Evolutionary conservation across 2,329 filamentous ascomycete species (phyloP).

Genomic region (Aspergillus arachidicola): DNA sequence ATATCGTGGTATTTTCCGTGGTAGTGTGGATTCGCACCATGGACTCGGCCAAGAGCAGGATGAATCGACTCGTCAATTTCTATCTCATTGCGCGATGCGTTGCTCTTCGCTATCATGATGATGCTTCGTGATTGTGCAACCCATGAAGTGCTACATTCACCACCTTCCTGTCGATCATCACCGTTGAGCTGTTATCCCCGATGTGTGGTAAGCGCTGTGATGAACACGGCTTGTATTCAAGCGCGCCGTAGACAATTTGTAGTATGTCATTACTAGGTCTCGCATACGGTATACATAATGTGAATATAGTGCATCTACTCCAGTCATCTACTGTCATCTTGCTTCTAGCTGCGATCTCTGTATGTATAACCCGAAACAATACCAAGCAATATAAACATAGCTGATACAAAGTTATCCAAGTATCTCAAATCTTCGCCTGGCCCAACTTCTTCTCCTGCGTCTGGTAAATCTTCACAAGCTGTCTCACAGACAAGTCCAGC

Average conservation of each 20-base stretch:
- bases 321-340: neutral
- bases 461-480: slow-evolving; percentile 69
- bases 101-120: neutral
- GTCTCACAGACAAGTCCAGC: slow-evolving; percentile 68
- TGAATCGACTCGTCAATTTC: neutral
- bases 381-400: neutral
- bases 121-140: neutral
- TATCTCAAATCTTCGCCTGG: slow-evolving; percentile 31
- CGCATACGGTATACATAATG: neutral
- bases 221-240: neutral
- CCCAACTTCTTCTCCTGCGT: slow-evolving; percentile 36
- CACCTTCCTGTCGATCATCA: neutral
- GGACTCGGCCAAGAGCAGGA: neutral
- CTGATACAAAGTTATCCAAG: neutral
- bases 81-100: neutral
- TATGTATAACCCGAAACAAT: neutral
- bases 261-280: neutral
- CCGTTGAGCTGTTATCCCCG: neutral
- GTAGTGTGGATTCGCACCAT: neutral
- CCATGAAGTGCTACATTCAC: neutral
- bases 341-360: neutral
- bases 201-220: neutral
- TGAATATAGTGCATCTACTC: neutral
- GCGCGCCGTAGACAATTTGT: neutral
- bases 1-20: neutral